Evolutionary conservation across 257 asterid species (phyloP).

Genomic region (Gardenia jasminoides): DNA sequence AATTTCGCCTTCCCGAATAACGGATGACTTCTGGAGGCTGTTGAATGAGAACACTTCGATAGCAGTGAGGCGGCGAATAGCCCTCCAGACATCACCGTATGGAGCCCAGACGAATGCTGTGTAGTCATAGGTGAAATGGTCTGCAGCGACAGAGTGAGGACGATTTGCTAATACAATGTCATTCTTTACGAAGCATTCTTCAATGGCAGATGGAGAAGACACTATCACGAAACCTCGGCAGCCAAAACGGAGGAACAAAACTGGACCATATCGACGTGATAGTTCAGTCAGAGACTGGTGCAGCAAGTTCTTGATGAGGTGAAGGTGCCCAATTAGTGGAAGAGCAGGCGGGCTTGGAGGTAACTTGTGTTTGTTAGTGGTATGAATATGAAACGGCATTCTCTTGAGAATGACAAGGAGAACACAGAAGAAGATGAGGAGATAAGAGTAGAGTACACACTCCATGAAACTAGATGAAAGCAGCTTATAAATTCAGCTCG

Average conservation of each 20-base stretch:
- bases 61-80: constrained; percentile 32
- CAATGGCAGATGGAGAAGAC: constrained; percentile 50
- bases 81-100: constrained; percentile 45
- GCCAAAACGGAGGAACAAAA: constrained; percentile 47
- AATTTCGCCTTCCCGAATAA: constrained; percentile 30
- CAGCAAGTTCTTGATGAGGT: constrained; percentile 42
- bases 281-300: constrained; percentile 32
- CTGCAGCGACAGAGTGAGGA: constrained; percentile 39
- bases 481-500: no score
- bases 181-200: constrained; percentile 57
- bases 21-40: constrained; percentile 38
- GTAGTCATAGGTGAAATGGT: constrained; percentile 38
- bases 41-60: constrained; percentile 41
- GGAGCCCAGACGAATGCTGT: constrained; percentile 24
- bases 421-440: not conserved
- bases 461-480: constrained; percentile 11
- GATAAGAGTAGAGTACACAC: not conserved
- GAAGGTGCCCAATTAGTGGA: constrained; percentile 60
- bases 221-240: constrained; percentile 32
- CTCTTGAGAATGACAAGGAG: constrained; percentile 15
- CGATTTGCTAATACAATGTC: constrained; percentile 52
- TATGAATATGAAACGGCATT: not conserved
- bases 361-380: not conserved
- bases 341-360: constrained; percentile 52
- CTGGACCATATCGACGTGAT: constrained; percentile 40